phyloP scores from a whole-genome alignment of 345 rosid genomes.

The Punica granatum region DNA sequence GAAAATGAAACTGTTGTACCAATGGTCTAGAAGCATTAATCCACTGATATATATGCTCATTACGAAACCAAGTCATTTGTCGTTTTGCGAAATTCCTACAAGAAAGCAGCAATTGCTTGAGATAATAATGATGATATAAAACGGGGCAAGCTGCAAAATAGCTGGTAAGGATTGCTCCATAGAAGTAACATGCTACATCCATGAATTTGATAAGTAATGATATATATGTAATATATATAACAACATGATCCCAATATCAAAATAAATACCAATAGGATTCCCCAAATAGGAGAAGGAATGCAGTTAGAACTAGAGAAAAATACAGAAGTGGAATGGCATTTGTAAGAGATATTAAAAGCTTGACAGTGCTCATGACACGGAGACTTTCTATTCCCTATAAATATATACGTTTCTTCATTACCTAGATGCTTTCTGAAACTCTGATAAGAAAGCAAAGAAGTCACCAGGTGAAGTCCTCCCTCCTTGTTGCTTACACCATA shows the following conservation, averaged over 20 bases:
- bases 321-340: neutral
- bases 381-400: neutral
- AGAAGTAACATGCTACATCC: neutral
- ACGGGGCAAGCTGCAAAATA: neutral
- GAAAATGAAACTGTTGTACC: conserved; percentile 29
- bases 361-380: neutral
- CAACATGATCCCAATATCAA: neutral
- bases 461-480: conserved; percentile 62
- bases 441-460: conserved; percentile 53
- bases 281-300: neutral
- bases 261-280: neutral
- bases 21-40: conserved; percentile 78
- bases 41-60: conserved; percentile 83
- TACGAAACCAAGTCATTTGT: conserved; percentile 92
- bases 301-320: neutral
- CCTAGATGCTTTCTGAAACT: conserved; percentile 88
- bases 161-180: neutral
- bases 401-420: conserved; percentile 10
- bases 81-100: conserved; percentile 88
- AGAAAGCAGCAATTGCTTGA: conserved; percentile 7
- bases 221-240: too few relatives aligned
- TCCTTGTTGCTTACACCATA: conserved; percentile 44
- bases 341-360: neutral
- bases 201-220: neutral
- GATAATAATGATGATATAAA: neutral